phyloP scores from a whole-genome alignment of 495 filamentous ascomycete species.

The Evernia prunastri region DNA sequence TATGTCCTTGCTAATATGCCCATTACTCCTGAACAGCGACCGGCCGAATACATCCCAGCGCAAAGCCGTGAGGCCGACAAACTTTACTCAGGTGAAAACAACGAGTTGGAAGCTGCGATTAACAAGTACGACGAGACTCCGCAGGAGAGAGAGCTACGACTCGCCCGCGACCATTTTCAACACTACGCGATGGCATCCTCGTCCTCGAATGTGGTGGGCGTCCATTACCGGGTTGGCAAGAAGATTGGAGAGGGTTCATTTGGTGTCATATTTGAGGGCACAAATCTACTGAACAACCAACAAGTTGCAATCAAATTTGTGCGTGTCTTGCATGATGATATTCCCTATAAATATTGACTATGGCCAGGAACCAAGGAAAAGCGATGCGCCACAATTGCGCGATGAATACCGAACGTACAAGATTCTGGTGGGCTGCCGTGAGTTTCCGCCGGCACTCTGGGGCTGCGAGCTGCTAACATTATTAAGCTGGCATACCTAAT shows the following conservation, averaged over 20 bases:
- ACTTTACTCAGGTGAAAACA: background rate
- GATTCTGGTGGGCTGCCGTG: slow-evolving; percentile 97
- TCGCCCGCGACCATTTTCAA: background rate
- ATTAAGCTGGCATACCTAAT: slow-evolving; percentile 91
- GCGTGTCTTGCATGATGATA: slow-evolving; percentile 35
- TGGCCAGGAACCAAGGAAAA: slow-evolving; percentile 89
- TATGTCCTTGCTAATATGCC: slow-evolving; percentile 6
- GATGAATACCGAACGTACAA: slow-evolving; percentile 99
- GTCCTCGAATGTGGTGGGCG: slow-evolving; percentile 95
- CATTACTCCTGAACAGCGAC: background rate
- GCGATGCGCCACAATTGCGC: slow-evolving; percentile 93
- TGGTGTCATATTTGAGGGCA: slow-evolving; percentile 98
- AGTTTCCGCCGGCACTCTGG: slow-evolving; percentile 43
- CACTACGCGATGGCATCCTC: slow-evolving; percentile 69
- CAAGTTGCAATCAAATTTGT: slow-evolving; percentile 99
- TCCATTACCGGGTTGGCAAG: slow-evolving; percentile 98
- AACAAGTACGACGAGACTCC: background rate
- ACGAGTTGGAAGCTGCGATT: background rate
- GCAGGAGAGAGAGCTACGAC: slow-evolving; percentile 6
- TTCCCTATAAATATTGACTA: slow-evolving; percentile 18
- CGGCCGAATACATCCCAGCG: background rate
- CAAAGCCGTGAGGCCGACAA: background rate
- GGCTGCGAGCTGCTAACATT: slow-evolving; percentile 8
- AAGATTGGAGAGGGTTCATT: slow-evolving; percentile 99
- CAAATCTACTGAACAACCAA: slow-evolving; percentile 97